Evolutionary conservation across 371 early-diverging fungal genomes (phyloP).

Genomic region (Mucor plumbeus): DNA sequence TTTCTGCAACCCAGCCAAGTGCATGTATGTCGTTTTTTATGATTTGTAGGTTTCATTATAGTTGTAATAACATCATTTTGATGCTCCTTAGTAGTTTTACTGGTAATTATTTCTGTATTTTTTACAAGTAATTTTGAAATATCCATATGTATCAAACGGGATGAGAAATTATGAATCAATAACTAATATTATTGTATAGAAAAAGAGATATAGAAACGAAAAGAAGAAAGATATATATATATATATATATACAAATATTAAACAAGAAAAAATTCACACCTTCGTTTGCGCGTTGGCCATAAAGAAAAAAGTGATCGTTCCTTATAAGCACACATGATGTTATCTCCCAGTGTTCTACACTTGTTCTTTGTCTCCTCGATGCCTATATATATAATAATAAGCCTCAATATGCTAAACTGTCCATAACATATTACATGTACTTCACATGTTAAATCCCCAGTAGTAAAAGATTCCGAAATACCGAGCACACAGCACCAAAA

Average conservation of each 20-base stretch:
- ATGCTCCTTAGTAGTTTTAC: not conserved
- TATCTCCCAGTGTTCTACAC: not conserved
- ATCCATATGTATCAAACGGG: conserved; percentile 17
- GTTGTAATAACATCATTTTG: not conserved
- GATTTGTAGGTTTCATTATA: not conserved
- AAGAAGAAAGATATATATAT: not conserved
- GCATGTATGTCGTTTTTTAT: conserved; percentile 29
- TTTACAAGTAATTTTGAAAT: conserved; percentile 23
- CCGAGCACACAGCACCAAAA: conserved; percentile 1
- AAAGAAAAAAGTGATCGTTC: too few species aligned
- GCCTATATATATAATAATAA: not conserved
- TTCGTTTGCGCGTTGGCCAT: conserved; percentile 12
- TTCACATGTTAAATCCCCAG: conserved; percentile 5
- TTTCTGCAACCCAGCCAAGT: conserved; percentile 31
- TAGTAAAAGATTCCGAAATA: conserved; percentile 6
- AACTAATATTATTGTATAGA: not conserved
- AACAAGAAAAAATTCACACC: not conserved
- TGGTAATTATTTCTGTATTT: conserved; percentile 11
- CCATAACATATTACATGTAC: not conserved
- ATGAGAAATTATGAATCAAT: not conserved
- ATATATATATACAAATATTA: conserved; percentile 4
- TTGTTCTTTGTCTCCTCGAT: not conserved
- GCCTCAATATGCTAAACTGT: conserved; percentile 6
- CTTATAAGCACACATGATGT: not conserved
- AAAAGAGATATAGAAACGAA: not conserved